Conservation (phyloP, 495 filamentous ascomycete species). For the Aspergillus ostianus region DNA sequence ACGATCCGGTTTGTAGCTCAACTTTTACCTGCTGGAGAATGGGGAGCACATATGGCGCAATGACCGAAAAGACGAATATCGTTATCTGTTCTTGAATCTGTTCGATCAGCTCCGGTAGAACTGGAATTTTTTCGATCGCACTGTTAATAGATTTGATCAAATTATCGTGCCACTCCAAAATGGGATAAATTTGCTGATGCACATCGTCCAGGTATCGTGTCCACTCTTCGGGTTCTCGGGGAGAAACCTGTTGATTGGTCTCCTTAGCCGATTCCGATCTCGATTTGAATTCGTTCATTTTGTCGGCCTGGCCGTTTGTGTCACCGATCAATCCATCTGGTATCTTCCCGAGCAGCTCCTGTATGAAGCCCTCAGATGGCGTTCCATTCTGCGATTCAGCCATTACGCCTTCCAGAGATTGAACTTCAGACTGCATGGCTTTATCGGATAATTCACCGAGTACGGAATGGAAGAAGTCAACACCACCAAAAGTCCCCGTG, state of each 20-base stretch:
- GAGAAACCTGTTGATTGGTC: conserved; percentile 56
- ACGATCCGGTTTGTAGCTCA: conserved; percentile 79
- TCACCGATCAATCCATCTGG: conserved; percentile 72
- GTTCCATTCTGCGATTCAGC: conserved; percentile 49
- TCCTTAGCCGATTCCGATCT: conserved; percentile 59
- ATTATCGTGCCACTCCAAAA: conserved; percentile 84
- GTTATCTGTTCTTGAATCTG: conserved; percentile 76
- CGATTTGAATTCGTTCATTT: conserved; percentile 62
- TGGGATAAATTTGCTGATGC: conserved; percentile 74
- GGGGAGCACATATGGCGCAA: conserved; percentile 83
- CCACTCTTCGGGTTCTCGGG: conserved; percentile 74
- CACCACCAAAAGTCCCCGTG: conserved; percentile 90
- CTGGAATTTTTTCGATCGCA: conserved; percentile 75
- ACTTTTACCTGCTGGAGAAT: conserved; percentile 81
- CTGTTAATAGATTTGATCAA: conserved; percentile 74
- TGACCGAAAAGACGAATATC: conserved; percentile 79
- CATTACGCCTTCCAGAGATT: conserved; percentile 77
- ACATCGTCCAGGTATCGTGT: conserved; percentile 63
- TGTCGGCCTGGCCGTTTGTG: conserved; percentile 59
- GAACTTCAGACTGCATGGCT: conserved; percentile 79
- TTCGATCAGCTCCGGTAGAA: conserved; percentile 75
- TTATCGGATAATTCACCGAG: conserved; percentile 88
- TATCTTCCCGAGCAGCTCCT: conserved; percentile 73
- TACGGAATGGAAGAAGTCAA: conserved; percentile 84
- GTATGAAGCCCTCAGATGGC: conserved; percentile 62